Evolutionary conservation across 257 asterid genomes (phyloP).

Genomic region (Echites panduratus): DNA sequence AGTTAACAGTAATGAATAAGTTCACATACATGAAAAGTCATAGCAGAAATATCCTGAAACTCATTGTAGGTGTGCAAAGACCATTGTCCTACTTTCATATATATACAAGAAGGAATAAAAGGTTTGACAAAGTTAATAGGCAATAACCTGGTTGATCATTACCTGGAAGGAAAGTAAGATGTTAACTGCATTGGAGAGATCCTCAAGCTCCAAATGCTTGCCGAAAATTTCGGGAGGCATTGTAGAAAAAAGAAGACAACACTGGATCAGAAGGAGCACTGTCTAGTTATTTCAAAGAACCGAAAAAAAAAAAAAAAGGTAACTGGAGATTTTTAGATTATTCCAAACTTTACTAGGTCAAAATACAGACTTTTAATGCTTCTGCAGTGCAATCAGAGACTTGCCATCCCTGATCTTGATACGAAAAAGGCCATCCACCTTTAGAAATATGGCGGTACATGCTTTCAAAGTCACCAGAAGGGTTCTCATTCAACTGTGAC

Average conservation of each 20-base stretch:
- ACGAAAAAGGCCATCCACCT: conserved; percentile 94
- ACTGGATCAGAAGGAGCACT: conserved; percentile 26
- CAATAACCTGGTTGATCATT: not conserved
- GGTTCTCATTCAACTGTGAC: conserved; percentile 63
- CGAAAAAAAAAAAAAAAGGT: no score
- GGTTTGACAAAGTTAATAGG: no score
- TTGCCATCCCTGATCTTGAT: conserved; percentile 98
- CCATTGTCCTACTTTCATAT: no score
- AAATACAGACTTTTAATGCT: conserved; percentile 59
- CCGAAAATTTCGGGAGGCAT: conserved; percentile 83
- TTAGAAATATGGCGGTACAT: conserved; percentile 83
- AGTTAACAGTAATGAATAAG: no score
- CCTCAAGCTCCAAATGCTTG: conserved; percentile 55
- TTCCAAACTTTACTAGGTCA: not conserved
- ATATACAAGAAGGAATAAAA: not conserved
- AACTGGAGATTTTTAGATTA: not conserved
- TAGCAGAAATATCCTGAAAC: no score
- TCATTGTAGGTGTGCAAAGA: no score
- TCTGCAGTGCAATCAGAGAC: conserved; percentile 98
- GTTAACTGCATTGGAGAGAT: conserved; percentile 70
- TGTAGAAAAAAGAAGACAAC: conserved; percentile 71
- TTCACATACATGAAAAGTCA: not conserved
- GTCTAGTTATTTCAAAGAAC: not conserved
- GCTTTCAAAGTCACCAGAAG: conserved; percentile 69
- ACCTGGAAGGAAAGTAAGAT: conserved; percentile 70